Evolutionary conservation across 2,329 filamentous ascomycete genomes (phyloP).

Genomic region (Aureobasidium zeae): DNA sequence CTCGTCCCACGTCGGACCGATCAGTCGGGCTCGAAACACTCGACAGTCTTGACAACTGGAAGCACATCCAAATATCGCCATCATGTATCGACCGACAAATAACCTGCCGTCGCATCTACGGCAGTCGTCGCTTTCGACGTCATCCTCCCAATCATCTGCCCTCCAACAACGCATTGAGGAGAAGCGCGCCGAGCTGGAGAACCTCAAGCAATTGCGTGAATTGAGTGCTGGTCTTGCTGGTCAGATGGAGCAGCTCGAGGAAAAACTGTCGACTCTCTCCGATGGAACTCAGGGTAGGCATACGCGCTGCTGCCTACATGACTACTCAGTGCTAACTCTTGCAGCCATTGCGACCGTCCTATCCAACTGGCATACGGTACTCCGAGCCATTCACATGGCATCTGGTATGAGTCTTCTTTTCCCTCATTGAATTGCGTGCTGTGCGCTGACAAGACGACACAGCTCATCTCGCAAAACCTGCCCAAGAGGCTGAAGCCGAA

Average conservation of each 20-base stretch:
- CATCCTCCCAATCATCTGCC: constrained; percentile 55
- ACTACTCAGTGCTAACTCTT: not conserved
- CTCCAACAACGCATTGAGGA: constrained; percentile 70
- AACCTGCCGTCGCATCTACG: constrained; percentile 57
- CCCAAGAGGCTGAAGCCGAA: constrained; percentile 33
- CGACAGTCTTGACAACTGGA: not conserved
- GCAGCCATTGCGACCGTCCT: constrained; percentile 74
- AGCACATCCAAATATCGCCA: no score
- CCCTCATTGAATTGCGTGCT: no score
- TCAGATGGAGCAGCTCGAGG: constrained; percentile 74
- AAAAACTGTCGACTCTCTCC: constrained; percentile 67
- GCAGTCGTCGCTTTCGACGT: constrained; percentile 44
- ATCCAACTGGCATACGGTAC: constrained; percentile 79
- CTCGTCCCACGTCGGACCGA: no score
- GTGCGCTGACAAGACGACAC: constrained; percentile 17
- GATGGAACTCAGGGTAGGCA: constrained; percentile 67
- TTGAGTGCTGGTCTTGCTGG: constrained; percentile 67
- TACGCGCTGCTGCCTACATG: not conserved
- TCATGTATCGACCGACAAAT: constrained; percentile 34
- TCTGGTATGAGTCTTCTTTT: constrained; percentile 48
- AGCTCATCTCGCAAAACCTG: constrained; percentile 58
- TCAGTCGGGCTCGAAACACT: no score
- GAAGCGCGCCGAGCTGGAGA: constrained; percentile 76
- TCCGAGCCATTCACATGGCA: constrained; percentile 78
- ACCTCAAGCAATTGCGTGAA: constrained; percentile 66